Base-by-base conservation (phyloP, 257 asterid genomes). In the Fraxinus quadrangulata region DNA sequence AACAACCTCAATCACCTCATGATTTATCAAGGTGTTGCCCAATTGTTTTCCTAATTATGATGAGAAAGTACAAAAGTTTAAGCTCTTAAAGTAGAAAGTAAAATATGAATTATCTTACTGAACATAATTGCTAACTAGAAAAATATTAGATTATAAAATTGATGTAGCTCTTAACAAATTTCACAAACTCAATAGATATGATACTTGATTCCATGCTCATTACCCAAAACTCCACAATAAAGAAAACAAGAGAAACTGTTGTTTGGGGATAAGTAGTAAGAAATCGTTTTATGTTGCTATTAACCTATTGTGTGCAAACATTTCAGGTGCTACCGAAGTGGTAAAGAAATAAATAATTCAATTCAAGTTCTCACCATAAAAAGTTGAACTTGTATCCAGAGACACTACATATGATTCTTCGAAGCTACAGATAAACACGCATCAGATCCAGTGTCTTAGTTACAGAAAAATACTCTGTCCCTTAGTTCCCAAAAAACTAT, bases 21-120 rank as follows among this genome's bases (percentile, higher is more conserved):
- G 54, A 75, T 56, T 77, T 17, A 51, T 59, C 47, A 40, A 47
- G 75, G 73, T 8, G 51, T 24, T 36, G 19, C 21, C 73, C 80
- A 75, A 69, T 63, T 81, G 59, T 45, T 78, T 61, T 65, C 39
- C 67, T 39, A 63, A 72, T 73, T 37, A 26, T 51, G n/a, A 21
- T 56, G 72, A 37, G 65, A 74, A 42, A 16, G 37, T 63, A 67
- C 54, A 47, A 26, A 23, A 67, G 16, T 14, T 2, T 37, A 26
- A 56, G 36, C 28, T 56, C 34, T 19, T 39, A 66, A 16, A 30
- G 26, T 34, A 56, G 33, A 13, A 79, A 40, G 31, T 59, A 21
- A 30, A 69, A n/a, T 14, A 16, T 68, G 5, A 68, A 30, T 39
- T 33, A 68, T 33, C 40, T 33, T 37, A 13, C 10, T 30, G 5